phyloP scores from a whole-genome alignment of 495 filamentous ascomycete genomes.

The Penicillium argentinense region DNA sequence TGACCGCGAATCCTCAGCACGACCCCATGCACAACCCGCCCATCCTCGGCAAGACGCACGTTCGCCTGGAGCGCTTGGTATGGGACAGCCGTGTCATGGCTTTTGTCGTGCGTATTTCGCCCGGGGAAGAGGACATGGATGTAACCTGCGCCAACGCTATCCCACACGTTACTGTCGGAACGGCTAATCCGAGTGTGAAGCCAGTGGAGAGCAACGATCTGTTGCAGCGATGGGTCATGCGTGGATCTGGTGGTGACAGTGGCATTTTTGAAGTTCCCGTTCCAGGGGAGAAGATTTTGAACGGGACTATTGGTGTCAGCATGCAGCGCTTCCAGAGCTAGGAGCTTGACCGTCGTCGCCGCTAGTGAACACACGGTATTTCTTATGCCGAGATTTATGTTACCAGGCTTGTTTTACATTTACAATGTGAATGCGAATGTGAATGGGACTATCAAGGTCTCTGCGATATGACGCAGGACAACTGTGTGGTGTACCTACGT shows the following conservation, averaged over 20 bases:
- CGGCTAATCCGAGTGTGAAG: constrained; percentile 68
- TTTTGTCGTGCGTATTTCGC: constrained; percentile 70
- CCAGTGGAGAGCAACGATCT: constrained; percentile 92
- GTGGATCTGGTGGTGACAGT: constrained; percentile 48
- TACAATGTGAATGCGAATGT: too few species aligned
- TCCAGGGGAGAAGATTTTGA: constrained; percentile 43
- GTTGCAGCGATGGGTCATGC: constrained; percentile 63
- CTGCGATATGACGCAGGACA: not conserved
- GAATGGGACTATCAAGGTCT: not conserved
- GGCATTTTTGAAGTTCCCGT: constrained; percentile 50
- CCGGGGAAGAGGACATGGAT: constrained; percentile 35
- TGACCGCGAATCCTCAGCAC: constrained; percentile 37
- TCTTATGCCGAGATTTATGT: too few species aligned
- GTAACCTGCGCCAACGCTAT: constrained; percentile 75
- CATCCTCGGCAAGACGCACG: constrained; percentile 49
- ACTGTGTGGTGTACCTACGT: too few species aligned
- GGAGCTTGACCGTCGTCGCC: too few species aligned
- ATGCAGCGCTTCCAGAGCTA: too few species aligned
- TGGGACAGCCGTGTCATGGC: constrained; percentile 86
- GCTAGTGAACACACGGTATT: too few species aligned
- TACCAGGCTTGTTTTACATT: too few species aligned
- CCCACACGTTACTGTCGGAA: constrained; percentile 90
- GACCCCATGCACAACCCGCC: constrained; percentile 37
- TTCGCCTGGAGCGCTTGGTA: constrained; percentile 67
- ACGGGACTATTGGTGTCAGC: constrained; percentile 39